Percentiles rank a stretch among this genome's conserved stretches.
These are phyloP conservation scores for Plantago rigida DNA, from an alignment of 305 asterid species.

Conservation along the genomic window DNA sequence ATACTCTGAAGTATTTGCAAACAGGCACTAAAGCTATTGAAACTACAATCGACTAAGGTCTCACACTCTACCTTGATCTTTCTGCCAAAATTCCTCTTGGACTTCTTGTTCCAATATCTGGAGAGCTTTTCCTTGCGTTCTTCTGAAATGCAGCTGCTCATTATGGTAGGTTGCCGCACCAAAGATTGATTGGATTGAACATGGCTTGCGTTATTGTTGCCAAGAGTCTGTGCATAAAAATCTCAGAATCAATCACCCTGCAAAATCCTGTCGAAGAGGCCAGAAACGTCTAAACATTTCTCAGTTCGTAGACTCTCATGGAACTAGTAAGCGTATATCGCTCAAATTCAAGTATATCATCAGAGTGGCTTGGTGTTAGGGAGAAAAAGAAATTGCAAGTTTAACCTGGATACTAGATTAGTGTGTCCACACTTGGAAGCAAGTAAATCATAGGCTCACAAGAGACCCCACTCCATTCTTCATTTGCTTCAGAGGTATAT, in stretches of 20 bases:
- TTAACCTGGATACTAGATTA: too few species aligned
- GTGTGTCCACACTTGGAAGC: too few species aligned
- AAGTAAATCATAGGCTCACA: too few species aligned
- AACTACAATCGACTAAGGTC: background rate
- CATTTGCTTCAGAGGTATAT: background rate
- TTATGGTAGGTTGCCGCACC: slow-evolving; percentile 34
- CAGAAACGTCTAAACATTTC: slow-evolving; percentile 51
- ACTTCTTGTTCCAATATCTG: slow-evolving; percentile 77
- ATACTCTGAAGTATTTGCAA: too few species aligned
- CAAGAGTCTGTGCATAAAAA: slow-evolving; percentile 81
- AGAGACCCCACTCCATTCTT: too few species aligned
- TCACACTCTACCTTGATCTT: slow-evolving; percentile 68
- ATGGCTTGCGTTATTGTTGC: slow-evolving; percentile 36
- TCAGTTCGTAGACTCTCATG: slow-evolving; percentile 33
- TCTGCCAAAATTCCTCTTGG: slow-evolving; percentile 80
- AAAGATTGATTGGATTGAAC: slow-evolving; percentile 32
- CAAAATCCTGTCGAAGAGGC: slow-evolving; percentile 49
- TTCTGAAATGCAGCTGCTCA: slow-evolving; percentile 45
- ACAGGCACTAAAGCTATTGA: too few species aligned
- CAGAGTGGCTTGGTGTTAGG: background rate
- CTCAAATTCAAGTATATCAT: background rate
- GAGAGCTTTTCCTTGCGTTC: slow-evolving; percentile 80
- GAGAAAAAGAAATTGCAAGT: too few species aligned
- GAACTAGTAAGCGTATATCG: slow-evolving; percentile 24
- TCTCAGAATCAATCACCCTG: slow-evolving; percentile 53